Evolutionary conservation across 2,329 filamentous ascomycete species (phyloP), one percentile per base, ranked within the genome.

Genomic region (Penicillium nordicum): DNA sequence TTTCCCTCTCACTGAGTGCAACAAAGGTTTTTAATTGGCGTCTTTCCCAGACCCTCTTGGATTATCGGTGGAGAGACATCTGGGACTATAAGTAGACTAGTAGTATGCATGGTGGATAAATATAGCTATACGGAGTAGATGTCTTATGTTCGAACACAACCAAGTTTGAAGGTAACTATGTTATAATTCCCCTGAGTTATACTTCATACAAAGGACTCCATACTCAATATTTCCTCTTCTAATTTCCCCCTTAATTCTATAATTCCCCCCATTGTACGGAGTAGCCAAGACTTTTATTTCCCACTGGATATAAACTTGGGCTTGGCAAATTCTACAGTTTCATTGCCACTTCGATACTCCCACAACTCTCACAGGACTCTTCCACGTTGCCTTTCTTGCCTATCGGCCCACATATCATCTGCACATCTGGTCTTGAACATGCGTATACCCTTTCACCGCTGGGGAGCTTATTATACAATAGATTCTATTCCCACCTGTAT

Each of bases 1-100:
- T n/a, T 25, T 9, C 0, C 14, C n/a, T 30, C 10, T 11, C 0
- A 1, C 8, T 37, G 27, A 30, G 30, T 41, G n/a, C 1, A 29
- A 52, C 29, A 27, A 38, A 52, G 50, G 37, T 9, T 37, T 43
- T 43, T 51, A 5, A 27, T 38, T 38, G 43, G 43, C 14, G 44
- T 49, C 37, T 42, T 43, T 43, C 51, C n/a, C 10, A 10, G 38
- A 30, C 37, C 36, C 18, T 36, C 29, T 54, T 25, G 29, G 52
- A 50, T 50, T 32, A 12, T 50, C 52, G n/a, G 52, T 55, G 46
- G 52, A 55, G 52, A 50, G 52, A 48, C 46, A 55, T 18, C 45
- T 27, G 8, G 11, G 18, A 49, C 51, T 53, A 48, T 49, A 41
- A 53, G 51, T 53, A 41, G 51, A 50, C 44, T 54, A 50, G 46